Base-by-base conservation (phyloP, 305 asterid species). In the Withania somnifera region DNA sequence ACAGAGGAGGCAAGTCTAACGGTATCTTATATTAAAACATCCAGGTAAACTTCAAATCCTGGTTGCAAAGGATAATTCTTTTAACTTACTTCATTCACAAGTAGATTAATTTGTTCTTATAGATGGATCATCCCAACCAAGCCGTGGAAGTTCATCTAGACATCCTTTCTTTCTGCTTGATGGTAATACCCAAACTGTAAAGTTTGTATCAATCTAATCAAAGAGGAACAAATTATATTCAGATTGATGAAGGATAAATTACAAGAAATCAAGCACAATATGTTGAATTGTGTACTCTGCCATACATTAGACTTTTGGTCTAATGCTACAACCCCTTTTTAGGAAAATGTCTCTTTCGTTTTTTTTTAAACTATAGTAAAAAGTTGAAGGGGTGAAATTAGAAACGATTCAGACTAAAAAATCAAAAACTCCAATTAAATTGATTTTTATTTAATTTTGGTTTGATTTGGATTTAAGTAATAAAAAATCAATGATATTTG, bases 41-140 rank as follows among this genome's bases (percentile, higher is more conserved):
- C 98, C 4, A 95, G 91, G 67, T 91, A 89, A 22, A 95, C 97
- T 82, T 94, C 98, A 50, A 80, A 84, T 84, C 98, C 98, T 6
- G 99, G 98, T 80, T 87, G 94, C 82, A 94, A 54, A 26, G 40
- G 53, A 68, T 68, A 38, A 24, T 22, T 2, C 10, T 68, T n/a
- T 67, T 45, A 36, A 26, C 22, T 26, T 60, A 14, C 38, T 71
- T 71, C 40, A 69, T 69, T 5, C 8, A 32, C 75, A 64, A 32
- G 14, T 15, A 15, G 11, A 22, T 6, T 42, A 22, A 13, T 42
- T 20, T 22, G 24, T 28, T 84, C 88, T 87, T 91, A 93, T 90
- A 2, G 95, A 93, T 60, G 98, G 98, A 85, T 95, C 98, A 24
- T 95, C 98, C 15, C 88, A 89, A 0, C 97, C 95, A 5, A 93